Evolutionary conservation across 2,329 filamentous ascomycete genomes (phyloP).

Genomic region (Xylaria sp.): DNA sequence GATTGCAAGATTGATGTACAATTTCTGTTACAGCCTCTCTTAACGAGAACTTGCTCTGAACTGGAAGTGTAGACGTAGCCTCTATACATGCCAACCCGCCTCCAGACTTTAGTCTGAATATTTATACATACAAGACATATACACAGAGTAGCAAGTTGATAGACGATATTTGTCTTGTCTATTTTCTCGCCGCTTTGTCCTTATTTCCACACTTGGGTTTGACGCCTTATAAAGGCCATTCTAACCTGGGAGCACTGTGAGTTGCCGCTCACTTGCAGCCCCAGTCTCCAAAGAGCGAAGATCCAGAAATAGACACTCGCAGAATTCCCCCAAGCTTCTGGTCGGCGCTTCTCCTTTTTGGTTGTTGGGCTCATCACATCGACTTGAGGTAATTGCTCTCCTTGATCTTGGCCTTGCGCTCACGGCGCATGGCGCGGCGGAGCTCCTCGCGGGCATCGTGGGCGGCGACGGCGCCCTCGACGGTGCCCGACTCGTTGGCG

Average conservation of each 20-base stretch:
- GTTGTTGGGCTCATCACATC: slow-evolving; percentile 61
- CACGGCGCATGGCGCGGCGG: slow-evolving; percentile 76
- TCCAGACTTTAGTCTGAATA: slow-evolving; percentile 6
- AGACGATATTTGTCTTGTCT: slow-evolving; percentile 8
- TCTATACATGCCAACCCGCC: slow-evolving; percentile 4
- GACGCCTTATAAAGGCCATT: neutral
- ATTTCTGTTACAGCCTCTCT: slow-evolving; percentile 24
- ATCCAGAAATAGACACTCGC: neutral
- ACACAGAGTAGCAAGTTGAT: slow-evolving; percentile 10
- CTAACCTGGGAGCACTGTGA: neutral
- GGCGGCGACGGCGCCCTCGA: slow-evolving; percentile 59
- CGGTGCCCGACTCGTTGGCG: slow-evolving; percentile 54
- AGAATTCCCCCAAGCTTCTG: neutral
- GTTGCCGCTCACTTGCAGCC: neutral
- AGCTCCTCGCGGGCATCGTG: slow-evolving; percentile 67
- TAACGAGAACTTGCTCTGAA: neutral
- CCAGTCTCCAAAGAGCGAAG: neutral
- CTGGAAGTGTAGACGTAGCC: neutral
- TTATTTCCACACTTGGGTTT: neutral
- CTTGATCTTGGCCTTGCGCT: slow-evolving; percentile 81
- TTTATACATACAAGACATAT: slow-evolving; percentile 27
- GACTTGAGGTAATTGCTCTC: slow-evolving; percentile 86
- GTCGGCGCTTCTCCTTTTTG: neutral
- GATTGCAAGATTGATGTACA: slow-evolving; percentile 15
- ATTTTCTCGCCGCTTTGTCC: neutral